Evolutionary conservation across 805 yeast genomes (phyloP), one percentile per base, ranked within the genome.

Genomic region (Metschnikowia vanudenii): DNA sequence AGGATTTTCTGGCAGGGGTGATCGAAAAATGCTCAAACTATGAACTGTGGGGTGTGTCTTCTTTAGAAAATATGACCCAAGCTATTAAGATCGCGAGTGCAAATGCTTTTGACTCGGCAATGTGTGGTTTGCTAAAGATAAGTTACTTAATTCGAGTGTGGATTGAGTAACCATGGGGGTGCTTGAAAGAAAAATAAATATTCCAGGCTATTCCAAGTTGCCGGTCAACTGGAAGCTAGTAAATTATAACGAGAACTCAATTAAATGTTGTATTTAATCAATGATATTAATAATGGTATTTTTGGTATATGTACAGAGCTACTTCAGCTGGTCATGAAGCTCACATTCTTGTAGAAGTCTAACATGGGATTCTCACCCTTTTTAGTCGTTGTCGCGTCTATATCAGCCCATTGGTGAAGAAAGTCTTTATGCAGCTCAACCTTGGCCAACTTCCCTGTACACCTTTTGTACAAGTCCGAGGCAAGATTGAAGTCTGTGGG

Each of bases 361-460:
- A 88, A 62, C 90, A 88, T 81, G 12, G 96, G 96, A 55, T 85
- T 86, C 56, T 88, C 96, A 0, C 96, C 96, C 29, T 80, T 79
- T 55, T 76, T 79, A 0, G 94, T 85, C 2, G 81, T 75, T 2
- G 95, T 85, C 11, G 71, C 75, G 3, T 80, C 82, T 3, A 76
- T 47, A 57, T 85, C 89, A 0, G 86, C 88, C 92, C 92, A 86
- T 38, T 75, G 73, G 48, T 70, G 74, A 53, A 88, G 62, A 52
- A 86, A 88, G 14, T 81, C 86, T 7, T 71, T 64, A 63, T 88
- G 95, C 31, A 81, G 65, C 35, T 78, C 71, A 0, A 78, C 76
- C 43, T 66, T 68, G 13, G 83, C 75, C 2, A 74, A 61, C 55
- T 79, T 84, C 0, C 89, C 89, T 17, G 83, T 77, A 13, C 86